phyloP scores from a whole-genome alignment of 2,329 filamentous ascomycete genomes.

The Beauveria australis region DNA sequence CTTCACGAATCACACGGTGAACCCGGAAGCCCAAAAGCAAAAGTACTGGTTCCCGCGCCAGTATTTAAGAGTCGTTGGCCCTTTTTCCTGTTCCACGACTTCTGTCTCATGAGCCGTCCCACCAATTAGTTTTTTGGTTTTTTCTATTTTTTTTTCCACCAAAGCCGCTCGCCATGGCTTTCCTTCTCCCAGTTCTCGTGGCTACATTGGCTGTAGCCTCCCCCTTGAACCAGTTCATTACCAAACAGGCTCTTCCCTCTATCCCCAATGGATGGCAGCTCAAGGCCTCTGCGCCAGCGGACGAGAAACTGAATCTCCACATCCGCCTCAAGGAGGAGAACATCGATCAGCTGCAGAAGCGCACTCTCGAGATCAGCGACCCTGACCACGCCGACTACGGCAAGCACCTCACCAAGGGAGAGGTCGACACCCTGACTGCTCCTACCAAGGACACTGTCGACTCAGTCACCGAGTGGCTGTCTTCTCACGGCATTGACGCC shows the following conservation, averaged over 20 bases:
- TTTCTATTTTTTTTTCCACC: no score
- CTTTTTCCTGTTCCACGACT: neutral
- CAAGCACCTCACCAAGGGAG: conserved; percentile 12
- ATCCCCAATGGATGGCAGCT: conserved; percentile 6
- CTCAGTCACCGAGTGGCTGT: conserved; percentile 10
- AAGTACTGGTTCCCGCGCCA: neutral
- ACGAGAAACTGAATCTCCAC: conserved; percentile 7
- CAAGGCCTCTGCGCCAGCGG: conserved; percentile 1
- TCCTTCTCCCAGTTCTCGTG: conserved; percentile 10
- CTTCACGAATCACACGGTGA: no score
- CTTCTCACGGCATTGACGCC: conserved; percentile 7
- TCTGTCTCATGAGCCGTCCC: neutral
- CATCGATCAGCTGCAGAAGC: conserved; percentile 10
- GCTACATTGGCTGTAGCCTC: conserved; percentile 10
- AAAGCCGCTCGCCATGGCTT: neutral
- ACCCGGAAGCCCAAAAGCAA: neutral
- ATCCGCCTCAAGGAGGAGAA: conserved; percentile 12
- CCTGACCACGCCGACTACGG: conserved; percentile 11
- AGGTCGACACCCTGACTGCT: conserved; percentile 12
- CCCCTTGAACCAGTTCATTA: conserved; percentile 5
- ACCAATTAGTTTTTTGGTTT: neutral
- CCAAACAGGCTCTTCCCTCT: conserved; percentile 8
- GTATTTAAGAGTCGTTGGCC: neutral
- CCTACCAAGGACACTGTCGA: conserved; percentile 7
- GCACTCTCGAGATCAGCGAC: conserved; percentile 9